Evolutionary conservation across 495 filamentous ascomycete genomes (phyloP), one percentile per base, ranked within the genome.

Genomic region (Hyphodiscus hymeniophilus): DNA sequence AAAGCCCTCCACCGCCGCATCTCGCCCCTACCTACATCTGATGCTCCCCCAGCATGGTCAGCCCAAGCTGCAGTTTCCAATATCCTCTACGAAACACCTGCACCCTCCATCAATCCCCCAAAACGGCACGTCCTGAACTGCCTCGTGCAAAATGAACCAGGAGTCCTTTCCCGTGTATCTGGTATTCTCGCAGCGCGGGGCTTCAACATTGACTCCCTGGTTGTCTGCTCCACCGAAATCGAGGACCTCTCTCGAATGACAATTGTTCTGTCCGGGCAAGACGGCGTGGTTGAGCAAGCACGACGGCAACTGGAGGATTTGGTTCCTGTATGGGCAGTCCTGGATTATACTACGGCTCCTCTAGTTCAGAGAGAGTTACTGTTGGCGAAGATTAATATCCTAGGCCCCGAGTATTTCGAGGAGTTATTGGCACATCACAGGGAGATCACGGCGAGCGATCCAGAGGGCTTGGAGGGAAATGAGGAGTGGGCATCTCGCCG

Each of bases 171-270:
- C 38, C 89, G 92, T 48, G 87, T 98, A 10, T 96, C 92, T 8
- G 92, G 92, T 45, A 97, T 98, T 61, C 77, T 98, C 24, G 92
- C 92, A 13, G 92, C 92, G 22, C 78, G 92, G 33, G 92, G 92
- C 48, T 98, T 98, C 82, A 98, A 98, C 72, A 98, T 98, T 62
- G 92, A 98, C 77, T 91, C 85, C 46, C 72, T 98, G 47, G 92
- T 98, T 40, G 92, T 98, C 32, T 97, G 92, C 72, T 89, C 85
- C 64, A 98, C 92, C 35, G 92, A 96, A 67, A 91, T 98, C n/a
- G 88, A 88, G 55, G 91, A 98, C 58, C 70, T 98, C 23, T 94
- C 88, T 17, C 89, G 92, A 57, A 98, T 98, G 92, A 97, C 92
- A 32, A 98, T 98, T 54, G 92, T 98, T 47, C 74, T 98, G 34